Evolutionary conservation across 2,329 filamentous ascomycete genomes (phyloP), one percentile per base, ranked within the genome.

Genomic region (Tolypocladium tropicale): DNA sequence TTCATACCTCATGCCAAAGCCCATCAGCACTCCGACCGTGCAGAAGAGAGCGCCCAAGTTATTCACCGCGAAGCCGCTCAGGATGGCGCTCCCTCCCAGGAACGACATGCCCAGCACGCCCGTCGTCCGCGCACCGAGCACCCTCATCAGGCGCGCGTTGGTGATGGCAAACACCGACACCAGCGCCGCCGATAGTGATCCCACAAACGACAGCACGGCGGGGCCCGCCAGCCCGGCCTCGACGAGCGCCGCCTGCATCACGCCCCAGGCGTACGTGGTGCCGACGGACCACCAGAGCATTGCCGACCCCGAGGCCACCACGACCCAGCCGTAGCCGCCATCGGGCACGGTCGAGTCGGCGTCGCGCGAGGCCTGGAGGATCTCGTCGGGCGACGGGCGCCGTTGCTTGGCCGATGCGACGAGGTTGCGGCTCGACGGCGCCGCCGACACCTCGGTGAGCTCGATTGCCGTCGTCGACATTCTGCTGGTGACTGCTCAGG

Each of bases 211-310:
- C 25, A 86, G 69, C 1, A 78, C 81, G 0, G 77, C 77, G 0
- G 80, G 72, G 0, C 74, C 73, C 0, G 74, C 74, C 1, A 83
- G 67, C 0, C 72, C 70, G 11, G 76, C 68, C 36, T 76, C 67
- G 3, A 83, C 76, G 1, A 86, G 72, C 0, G 76, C 81, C 4
- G 74, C 73, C 66, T 86, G 83, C 51, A 85, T 69, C 0, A 86
- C 75, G 28, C 82, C 83, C 81, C 82, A 86, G 59, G 74, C 76
- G 62, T 82, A 83, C 9, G 74, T 74, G 0, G 75, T 79, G 53
- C 81, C 82, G 52, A 79, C 75, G 53, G 78, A 74, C 80, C 78
- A 82, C 71, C 80, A 85, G 2, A 77, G 74, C 12, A 83, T 62
- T 1, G 80, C 63, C 2, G 76, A 74, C 60, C 78, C 81, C 34